phyloP scores from a whole-genome alignment of 2,329 filamentous ascomycete genomes.

The Aspergillus sp. region DNA sequence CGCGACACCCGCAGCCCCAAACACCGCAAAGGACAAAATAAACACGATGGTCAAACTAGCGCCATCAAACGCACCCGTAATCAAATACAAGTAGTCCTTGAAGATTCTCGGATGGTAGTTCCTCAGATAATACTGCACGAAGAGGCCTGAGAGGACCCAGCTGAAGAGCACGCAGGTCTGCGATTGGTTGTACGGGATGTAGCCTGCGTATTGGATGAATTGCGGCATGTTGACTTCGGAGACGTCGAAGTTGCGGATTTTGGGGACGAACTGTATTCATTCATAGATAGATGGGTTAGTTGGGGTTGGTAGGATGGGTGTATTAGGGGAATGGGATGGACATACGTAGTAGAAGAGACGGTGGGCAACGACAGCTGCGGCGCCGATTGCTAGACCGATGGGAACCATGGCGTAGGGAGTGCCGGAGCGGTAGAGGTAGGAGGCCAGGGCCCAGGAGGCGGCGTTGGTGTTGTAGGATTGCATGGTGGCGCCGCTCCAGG shows the following conservation, averaged over 20 bases:
- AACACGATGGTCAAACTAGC: slow-evolving; percentile 46
- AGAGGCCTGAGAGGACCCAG: slow-evolving; percentile 21
- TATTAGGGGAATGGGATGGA: too few species aligned
- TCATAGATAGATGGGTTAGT: background rate
- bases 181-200: slow-evolving; percentile 9
- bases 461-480: slow-evolving; percentile 46
- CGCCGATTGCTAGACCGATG: slow-evolving; percentile 53
- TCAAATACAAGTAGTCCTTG: slow-evolving; percentile 47
- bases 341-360: slow-evolving; percentile 26
- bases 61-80: slow-evolving; percentile 45
- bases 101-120: slow-evolving; percentile 40
- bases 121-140: slow-evolving; percentile 40
- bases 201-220: slow-evolving; percentile 9
- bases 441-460: slow-evolving; percentile 51
- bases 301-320: background rate
- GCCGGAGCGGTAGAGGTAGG: slow-evolving; percentile 54
- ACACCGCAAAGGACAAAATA: slow-evolving; percentile 47
- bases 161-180: slow-evolving; percentile 21
- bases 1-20: slow-evolving; percentile 46
- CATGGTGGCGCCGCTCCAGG: slow-evolving; percentile 57
- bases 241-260: slow-evolving; percentile 18
- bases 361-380: slow-evolving; percentile 48
- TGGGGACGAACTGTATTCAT: background rate
- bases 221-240: slow-evolving; percentile 18
- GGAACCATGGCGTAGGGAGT: slow-evolving; percentile 52